phyloP scores from a whole-genome alignment of 208 protist genomes.

The Leishmania tarentolae region DNA sequence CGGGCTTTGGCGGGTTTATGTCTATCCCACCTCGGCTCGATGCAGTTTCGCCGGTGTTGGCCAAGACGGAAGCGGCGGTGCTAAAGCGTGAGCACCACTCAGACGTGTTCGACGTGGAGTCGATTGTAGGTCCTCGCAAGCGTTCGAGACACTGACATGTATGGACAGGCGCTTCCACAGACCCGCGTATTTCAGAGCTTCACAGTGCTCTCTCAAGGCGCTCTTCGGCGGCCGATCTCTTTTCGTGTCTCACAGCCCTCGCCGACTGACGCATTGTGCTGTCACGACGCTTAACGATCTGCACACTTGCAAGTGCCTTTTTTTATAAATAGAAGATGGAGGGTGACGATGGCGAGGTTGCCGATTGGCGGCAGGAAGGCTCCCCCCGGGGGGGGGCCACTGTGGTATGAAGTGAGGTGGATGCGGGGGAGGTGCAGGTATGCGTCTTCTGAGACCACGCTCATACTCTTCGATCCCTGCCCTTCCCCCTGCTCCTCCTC shows the following conservation, averaged over 20 bases:
- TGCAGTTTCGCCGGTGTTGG: background rate
- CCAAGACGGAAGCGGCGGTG: constrained; percentile 27
- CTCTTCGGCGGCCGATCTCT: background rate
- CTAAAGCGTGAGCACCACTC: constrained; percentile 55
- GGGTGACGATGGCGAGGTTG: background rate
- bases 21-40: constrained; percentile 24
- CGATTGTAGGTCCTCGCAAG: constrained; percentile 45
- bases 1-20: constrained; percentile 26
- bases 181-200: background rate
- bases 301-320: background rate
- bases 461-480: background rate
- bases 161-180: too few relatives aligned
- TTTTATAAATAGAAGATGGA: background rate
- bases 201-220: too few relatives aligned
- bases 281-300: background rate
- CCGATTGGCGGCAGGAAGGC: background rate
- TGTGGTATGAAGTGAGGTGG: background rate
- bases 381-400: background rate
- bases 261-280: background rate
- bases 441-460: background rate
- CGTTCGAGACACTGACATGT: constrained; percentile 14
- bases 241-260: background rate
- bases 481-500: background rate
- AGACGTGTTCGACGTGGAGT: constrained; percentile 64
- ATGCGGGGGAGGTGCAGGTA: background rate